phyloP scores from a whole-genome alignment of 176 grass and related monocot species.

The Oryza glumipatula region DNA sequence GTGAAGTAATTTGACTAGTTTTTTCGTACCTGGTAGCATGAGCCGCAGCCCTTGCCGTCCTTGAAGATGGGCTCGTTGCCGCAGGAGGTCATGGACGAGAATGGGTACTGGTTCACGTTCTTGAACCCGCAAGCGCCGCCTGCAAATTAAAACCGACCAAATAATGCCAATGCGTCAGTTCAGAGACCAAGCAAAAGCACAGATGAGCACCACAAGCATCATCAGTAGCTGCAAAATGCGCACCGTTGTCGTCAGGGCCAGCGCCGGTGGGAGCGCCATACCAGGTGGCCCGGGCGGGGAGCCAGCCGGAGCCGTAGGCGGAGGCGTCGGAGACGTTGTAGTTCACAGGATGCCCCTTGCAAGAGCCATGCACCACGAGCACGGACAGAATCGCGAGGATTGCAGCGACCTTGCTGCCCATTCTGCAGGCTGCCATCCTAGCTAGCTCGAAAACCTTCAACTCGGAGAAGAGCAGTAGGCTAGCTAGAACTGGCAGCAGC shows the following conservation, averaged over 20 bases:
- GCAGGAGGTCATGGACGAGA: constrained; percentile 61
- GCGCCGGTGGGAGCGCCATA: constrained; percentile 64
- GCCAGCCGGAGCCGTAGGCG: constrained; percentile 33
- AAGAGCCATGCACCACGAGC: constrained; percentile 23
- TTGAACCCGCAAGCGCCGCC: constrained; percentile 69
- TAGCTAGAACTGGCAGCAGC: background rate
- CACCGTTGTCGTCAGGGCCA: constrained; percentile 60
- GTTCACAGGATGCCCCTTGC: background rate
- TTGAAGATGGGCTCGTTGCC: constrained; percentile 58
- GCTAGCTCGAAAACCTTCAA: background rate
- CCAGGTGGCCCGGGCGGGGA: constrained; percentile 63
- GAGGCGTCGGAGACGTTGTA: constrained; percentile 23
- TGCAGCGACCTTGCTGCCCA: background rate
- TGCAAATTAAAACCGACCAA: constrained; percentile 24
- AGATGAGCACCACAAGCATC: background rate
- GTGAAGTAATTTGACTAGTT: no score
- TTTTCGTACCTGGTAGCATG: constrained; percentile 55
- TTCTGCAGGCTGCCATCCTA: constrained; percentile 7
- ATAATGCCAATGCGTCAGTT: background rate
- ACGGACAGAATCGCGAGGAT: constrained; percentile 33
- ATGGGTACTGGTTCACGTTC: constrained; percentile 51
- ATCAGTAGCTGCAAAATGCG: background rate
- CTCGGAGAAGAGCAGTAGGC: no score
- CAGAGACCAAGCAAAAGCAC: no score
- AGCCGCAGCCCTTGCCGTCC: constrained; percentile 59